Evolutionary conservation across 169 alveolate species (phyloP).

Genomic region (Nephromyces sp.): DNA sequence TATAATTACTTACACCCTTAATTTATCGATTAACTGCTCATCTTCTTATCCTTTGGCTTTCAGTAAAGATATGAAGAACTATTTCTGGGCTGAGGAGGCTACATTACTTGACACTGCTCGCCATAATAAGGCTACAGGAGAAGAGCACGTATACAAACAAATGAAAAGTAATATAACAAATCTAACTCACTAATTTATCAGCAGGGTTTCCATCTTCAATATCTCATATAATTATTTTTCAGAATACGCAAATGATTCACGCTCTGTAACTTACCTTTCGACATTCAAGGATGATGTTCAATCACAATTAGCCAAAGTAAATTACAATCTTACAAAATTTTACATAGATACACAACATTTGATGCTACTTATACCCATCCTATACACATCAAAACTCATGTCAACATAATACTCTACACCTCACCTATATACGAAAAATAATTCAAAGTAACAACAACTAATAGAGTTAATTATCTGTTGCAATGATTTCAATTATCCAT

Average conservation of each 20-base stretch:
- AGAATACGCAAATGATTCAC: not conserved
- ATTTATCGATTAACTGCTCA: not conserved
- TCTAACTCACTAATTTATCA: too few species aligned
- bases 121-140: conserved; percentile 59
- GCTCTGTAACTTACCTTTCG: conserved; percentile 18
- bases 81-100: conserved; percentile 62
- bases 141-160: conserved; percentile 59
- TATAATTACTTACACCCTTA: too few species aligned
- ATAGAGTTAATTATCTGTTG: not conserved
- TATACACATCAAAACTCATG: too few species aligned
- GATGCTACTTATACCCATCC: too few species aligned
- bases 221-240: not conserved
- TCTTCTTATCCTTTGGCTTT: not conserved
- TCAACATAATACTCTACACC: too few species aligned
- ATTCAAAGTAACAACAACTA: too few species aligned
- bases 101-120: conserved; percentile 53
- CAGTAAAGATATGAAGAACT: conserved; percentile 52
- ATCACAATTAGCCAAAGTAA: conserved; percentile 20
- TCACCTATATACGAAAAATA: too few species aligned
- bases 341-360: too few species aligned
- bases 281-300: conserved; percentile 34
- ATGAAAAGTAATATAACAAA: conserved; percentile 37
- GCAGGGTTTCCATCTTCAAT: not conserved
- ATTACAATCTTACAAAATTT: too few species aligned
- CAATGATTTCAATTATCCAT: not conserved